Conservation (phyloP, 148 eudicot species). For the Rhododendron simsii region DNA sequence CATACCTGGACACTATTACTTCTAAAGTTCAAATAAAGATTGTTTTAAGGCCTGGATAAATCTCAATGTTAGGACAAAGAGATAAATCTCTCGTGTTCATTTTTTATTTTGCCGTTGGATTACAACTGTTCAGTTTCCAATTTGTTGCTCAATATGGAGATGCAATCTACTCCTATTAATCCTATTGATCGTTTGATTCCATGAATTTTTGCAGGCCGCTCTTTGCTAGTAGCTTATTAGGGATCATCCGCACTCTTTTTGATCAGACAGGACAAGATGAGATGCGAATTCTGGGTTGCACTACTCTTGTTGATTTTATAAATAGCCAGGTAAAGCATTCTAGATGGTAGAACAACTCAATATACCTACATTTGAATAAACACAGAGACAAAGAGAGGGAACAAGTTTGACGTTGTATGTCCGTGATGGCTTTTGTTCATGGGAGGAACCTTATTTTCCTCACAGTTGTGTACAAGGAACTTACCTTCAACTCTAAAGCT, state of each 20-base stretch:
- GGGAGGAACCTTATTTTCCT: background rate
- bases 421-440: background rate
- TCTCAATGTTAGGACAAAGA: background rate
- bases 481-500: background rate
- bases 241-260: slow-evolving; percentile 59
- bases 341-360: background rate
- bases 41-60: background rate
- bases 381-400: background rate
- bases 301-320: slow-evolving; percentile 64
- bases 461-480: background rate
- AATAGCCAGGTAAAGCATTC: slow-evolving; percentile 57
- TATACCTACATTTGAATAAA: background rate
- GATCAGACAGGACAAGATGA: slow-evolving; percentile 60
- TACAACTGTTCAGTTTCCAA: background rate
- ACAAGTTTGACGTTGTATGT: background rate
- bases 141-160: background rate
- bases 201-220: slow-evolving; percentile 62
- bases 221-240: slow-evolving; percentile 69
- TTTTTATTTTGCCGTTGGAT: background rate
- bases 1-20: background rate
- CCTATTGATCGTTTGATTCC: background rate
- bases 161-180: background rate
- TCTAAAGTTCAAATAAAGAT: background rate
- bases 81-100: background rate
- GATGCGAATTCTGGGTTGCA: slow-evolving; percentile 69